Base-by-base conservation (phyloP, 2,329 filamentous ascomycete species). In the Aspergillus floridensis region DNA sequence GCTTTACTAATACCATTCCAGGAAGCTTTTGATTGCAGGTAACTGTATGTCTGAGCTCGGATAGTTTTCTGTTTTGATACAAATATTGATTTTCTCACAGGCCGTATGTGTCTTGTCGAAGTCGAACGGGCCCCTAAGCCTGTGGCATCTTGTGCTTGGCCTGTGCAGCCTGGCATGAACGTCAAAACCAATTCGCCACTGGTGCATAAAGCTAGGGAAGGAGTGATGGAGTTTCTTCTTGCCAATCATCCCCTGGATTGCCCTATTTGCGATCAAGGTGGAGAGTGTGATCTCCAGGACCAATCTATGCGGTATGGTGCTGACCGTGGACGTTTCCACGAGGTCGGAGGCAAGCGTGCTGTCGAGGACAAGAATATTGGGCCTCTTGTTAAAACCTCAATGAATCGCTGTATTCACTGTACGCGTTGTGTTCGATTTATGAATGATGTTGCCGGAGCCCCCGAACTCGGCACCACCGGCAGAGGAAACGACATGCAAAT, bases 311-410 rank as follows among this genome's bases (percentile, higher is more conserved):
- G 95, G 78, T 99, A 99, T 76, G 95, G 95, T 72, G 91, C 89
- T 65, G 95, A 99, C 80, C 87, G 95, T 75, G 95, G 95, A 63
- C 90, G 95, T 70, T 99, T 99, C 82, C 95, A 99, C 81, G 95
- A 99, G 79, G 80, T 96, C 72, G 88, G 86, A 58, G 95, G 95
- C 79, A 99, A 99, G 86, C 91, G 95, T 82, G 95, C 92, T 26
- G 93, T 97, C 44, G 95, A 99, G 81, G 95, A 99, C 80, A 99
- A 99, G 86, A 98, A 99, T 79, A 97, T 99, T 72, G 95, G 95
- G 38, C 95, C 95, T 56, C 79, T 99, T 68, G 91, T 99, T 81
- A 99, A 99, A 86, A 99, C 95, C 3, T 99, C 95, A 53, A 99
- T 99, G 95, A 99, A 99, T 84, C 87, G 95, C 76, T 99, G 95